Percentiles rank a stretch among this genome's conserved stretches.
phyloP scores from a whole-genome alignment of 768 basidiomycete species.

The Panellus pusillus region DNA sequence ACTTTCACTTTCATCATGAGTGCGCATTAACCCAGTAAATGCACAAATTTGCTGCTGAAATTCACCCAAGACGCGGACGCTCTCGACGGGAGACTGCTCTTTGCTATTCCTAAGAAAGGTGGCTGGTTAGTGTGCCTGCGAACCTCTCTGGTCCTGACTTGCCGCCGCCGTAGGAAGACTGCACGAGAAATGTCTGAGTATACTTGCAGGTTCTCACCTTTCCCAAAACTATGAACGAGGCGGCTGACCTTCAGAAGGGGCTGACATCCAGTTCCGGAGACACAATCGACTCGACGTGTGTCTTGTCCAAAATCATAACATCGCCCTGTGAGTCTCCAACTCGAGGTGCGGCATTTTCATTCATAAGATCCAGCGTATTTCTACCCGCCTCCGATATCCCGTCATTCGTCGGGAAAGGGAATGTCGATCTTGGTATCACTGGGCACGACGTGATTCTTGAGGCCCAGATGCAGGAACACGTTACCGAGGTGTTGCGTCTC shows the following conservation, averaged over 20 bases:
- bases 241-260: constrained; percentile 50
- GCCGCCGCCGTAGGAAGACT: constrained; percentile 71
- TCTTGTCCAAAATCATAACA: constrained; percentile 89
- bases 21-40: background rate
- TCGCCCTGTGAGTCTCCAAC: constrained; percentile 75
- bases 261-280: constrained; percentile 93
- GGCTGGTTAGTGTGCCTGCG: constrained; percentile 3
- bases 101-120: constrained; percentile 99
- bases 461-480: constrained; percentile 73
- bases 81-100: constrained; percentile 82
- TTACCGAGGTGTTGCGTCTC: constrained; percentile 79
- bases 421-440: constrained; percentile 95
- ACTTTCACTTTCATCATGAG: constrained; percentile 1
- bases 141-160: background rate
- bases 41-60: background rate
- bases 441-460: constrained; percentile 98
- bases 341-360: background rate
- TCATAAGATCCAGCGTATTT: constrained; percentile 67
- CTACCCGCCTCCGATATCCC: constrained; percentile 97
- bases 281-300: constrained; percentile 89
- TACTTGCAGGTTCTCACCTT: constrained; percentile 66
- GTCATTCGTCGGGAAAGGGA: constrained; percentile 96
- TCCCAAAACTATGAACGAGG: background rate
- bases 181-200: constrained; percentile 84
- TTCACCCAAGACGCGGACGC: constrained; percentile 61